Conservation (phyloP, 495 filamentous ascomycete genomes). For the Rhypophila decipiens region DNA sequence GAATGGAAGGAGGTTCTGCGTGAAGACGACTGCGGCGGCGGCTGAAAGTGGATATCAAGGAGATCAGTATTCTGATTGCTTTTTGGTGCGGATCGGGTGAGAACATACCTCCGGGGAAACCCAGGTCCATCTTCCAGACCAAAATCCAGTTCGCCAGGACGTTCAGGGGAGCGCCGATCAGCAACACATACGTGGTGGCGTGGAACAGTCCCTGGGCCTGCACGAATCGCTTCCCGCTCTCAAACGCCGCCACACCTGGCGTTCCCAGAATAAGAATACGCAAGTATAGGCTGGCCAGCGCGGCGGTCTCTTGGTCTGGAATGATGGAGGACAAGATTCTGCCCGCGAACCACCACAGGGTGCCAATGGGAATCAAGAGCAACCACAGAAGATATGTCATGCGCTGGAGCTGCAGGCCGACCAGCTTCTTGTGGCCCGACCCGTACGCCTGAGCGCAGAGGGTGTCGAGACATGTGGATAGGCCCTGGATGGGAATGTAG, state of each 20-base stretch:
- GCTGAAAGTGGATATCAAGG: too few species aligned
- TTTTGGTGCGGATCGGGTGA: too few species aligned
- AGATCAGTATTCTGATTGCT: too few species aligned
- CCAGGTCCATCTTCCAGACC: slow-evolving; percentile 66
- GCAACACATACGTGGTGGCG: slow-evolving; percentile 59
- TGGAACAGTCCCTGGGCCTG: slow-evolving; percentile 67
- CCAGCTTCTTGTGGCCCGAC: slow-evolving; percentile 58
- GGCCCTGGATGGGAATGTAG: slow-evolving; percentile 63
- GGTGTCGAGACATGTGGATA: slow-evolving; percentile 66
- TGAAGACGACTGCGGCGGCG: slow-evolving; percentile 76
- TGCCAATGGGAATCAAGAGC: slow-evolving; percentile 55
- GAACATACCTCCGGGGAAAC: slow-evolving; percentile 77
- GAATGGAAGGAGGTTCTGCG: slow-evolving; percentile 73
- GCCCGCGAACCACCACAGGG: slow-evolving; percentile 53
- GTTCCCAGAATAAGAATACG: slow-evolving; percentile 58
- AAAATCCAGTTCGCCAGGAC: slow-evolving; percentile 61
- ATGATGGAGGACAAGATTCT: slow-evolving; percentile 51
- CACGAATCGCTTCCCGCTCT: slow-evolving; percentile 63
- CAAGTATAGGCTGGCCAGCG: slow-evolving; percentile 60
- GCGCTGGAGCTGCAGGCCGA: slow-evolving; percentile 64
- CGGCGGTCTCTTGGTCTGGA: slow-evolving; percentile 55
- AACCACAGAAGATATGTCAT: slow-evolving; percentile 62
- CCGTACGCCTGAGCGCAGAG: slow-evolving; percentile 72
- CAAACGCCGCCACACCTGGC: slow-evolving; percentile 63
- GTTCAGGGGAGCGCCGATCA: slow-evolving; percentile 62